phyloP scores from a whole-genome alignment of 345 rosid genomes.

The Conringia planisiliqua region DNA sequence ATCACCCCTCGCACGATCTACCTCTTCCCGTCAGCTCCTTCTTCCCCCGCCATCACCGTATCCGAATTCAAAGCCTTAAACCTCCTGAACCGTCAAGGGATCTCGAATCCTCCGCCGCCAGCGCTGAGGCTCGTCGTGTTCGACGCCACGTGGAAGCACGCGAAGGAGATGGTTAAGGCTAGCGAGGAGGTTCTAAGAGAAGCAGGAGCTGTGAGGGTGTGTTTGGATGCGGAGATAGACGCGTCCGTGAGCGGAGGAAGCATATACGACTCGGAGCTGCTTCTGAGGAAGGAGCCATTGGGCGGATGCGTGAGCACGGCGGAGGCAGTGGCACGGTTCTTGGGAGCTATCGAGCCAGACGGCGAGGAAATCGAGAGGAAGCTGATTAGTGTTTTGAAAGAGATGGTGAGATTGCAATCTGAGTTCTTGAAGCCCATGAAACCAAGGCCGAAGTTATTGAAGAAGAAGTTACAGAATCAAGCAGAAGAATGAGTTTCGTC shows the following conservation, averaged over 20 bases:
- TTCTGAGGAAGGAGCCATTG: conserved; percentile 76
- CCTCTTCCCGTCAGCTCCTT: conserved; percentile 68
- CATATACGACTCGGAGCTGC: conserved; percentile 64
- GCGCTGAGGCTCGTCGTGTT: conserved; percentile 58
- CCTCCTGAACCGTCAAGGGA: conserved; percentile 5
- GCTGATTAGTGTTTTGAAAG: conserved; percentile 60
- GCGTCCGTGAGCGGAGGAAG: conserved; percentile 52
- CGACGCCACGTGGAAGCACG: conserved; percentile 93
- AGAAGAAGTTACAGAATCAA: conserved; percentile 36
- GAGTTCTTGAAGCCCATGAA: conserved; percentile 64
- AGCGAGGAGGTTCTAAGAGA: conserved; percentile 57
- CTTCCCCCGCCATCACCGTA: conserved; percentile 49
- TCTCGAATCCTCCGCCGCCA: not conserved
- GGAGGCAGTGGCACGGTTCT: conserved; percentile 87
- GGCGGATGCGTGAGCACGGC: conserved; percentile 75
- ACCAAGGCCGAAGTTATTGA: conserved; percentile 59
- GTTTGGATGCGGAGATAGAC: conserved; percentile 60
- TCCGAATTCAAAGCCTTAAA: conserved; percentile 44
- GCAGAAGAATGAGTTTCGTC: not conserved
- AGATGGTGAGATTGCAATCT: conserved; percentile 78
- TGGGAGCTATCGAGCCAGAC: conserved; percentile 53
- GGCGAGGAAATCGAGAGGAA: conserved; percentile 57
- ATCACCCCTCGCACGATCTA: conserved; percentile 46
- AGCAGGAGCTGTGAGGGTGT: conserved; percentile 54
- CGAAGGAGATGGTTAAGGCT: conserved; percentile 81